Base-by-base conservation (phyloP, 176 grass and related monocot genomes). In the Bromus sterilis region DNA sequence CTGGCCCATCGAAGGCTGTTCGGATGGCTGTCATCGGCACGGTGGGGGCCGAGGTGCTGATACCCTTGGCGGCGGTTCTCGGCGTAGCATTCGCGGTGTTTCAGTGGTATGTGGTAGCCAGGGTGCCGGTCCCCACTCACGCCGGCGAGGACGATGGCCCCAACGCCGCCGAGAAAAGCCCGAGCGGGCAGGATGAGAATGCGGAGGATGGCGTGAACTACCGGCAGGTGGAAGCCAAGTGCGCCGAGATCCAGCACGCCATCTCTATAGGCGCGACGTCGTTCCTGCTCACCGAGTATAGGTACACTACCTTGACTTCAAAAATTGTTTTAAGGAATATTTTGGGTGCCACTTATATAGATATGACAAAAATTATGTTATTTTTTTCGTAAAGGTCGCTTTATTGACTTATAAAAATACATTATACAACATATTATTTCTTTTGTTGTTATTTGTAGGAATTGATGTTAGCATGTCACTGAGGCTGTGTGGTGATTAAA, bases 231-330 rank as follows among this genome's bases (percentile, higher is more conserved):
- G 67, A 76, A 16, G 57, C 65, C 40, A 83, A 84, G 78, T 91
- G 89, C 43, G 75, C 84, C 2, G 89, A 91, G 80, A 91, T 91
- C 58, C 89, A 91, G 65, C 71, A 78, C 44, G 89, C 89, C 6
- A 91, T 91, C 71, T 87, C 89, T 2, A 71, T 83, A 34, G 65
- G 65, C 5, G 65, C 65, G n/a, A 67, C 35, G 21, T 67, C 65
- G 20, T 67, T 67, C 65, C 65, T 67, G 6, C 39, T 67, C 21
- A 67, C 65, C 4, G 34, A 67, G 36, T 67, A 67, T 67, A 67
- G 18, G 20, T 16, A 49, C 49, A 9, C 18, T n/a, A n/a, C 46
- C 6, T 37, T 21, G 6, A 51, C 21, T 15, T 51, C 48, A 51
- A 51, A 51, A 3, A 7, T 21, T 53, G 7, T 20, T 53, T 53